Evolutionary conservation across 345 rosid species (phyloP), one percentile per base, ranked within the genome.

Genomic region (Populus tremula): DNA sequence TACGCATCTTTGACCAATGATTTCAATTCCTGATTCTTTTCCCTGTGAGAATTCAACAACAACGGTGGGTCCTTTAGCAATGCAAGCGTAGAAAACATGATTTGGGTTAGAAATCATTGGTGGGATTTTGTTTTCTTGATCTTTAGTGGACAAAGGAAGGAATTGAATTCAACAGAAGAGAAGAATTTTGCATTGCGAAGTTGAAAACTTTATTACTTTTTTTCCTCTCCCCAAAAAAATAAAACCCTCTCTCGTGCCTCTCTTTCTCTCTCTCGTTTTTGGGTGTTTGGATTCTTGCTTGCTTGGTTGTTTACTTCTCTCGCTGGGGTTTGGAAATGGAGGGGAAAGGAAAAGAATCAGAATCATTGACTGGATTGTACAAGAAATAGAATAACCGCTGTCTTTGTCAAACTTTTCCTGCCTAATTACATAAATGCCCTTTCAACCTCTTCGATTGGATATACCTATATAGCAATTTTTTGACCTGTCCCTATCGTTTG

Each of bases 81-180:
- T 84, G 87, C 97, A 92, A 47, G 91, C 83, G 78, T 91, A 93
- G 20, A 84, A 68, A 62, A 96, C 68, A 47, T 79, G 84, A 77
- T 80, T 84, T 39, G 90, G 93, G 81, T 92, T 83, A 31, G 93
- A 82, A 80, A 92, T 85, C 97, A 90, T 90, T 70, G 89, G 67
- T 64, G 81, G 67, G 49, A 54, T 17, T 47, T 67, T 12, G 25
- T 6, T 8, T 70, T 9, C 14, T 25, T 12, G 8, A 2, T 71
- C 13, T 23, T 5, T 11, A 63, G 12, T 1, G 17, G 16, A 38
- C 13, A 43, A 69, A 69, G 45, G 72, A 69, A 53, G 61, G 36
- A 27, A 47, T 17, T 23, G 64, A 78, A 49, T 29, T 38, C 45
- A 75, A 20, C 41, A 35, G 31, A 66, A 65, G 3, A 16, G 49